Conservation (phyloP, 1,284 basidiomycete species). For the Microbotryum scabiosae region DNA sequence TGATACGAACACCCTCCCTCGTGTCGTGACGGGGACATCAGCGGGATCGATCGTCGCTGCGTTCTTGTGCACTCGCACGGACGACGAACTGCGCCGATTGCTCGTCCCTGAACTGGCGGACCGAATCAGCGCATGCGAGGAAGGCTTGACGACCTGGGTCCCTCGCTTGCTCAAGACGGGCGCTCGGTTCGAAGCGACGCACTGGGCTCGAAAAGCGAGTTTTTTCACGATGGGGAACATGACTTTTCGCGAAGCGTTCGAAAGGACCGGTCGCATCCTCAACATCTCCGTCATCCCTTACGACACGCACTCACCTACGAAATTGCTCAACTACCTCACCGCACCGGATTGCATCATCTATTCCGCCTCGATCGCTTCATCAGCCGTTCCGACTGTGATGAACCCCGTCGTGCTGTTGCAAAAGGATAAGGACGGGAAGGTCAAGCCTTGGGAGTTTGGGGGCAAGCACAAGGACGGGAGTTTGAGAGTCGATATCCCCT, state of each 20-base stretch:
- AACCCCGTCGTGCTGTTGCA: slow-evolving; percentile 55
- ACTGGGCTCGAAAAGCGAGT: slow-evolving; percentile 84
- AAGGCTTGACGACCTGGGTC: slow-evolving; percentile 59
- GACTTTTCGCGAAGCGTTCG: slow-evolving; percentile 93
- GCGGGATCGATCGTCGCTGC: slow-evolving; percentile 73
- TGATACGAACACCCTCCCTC: slow-evolving; percentile 75
- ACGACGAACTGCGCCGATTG: slow-evolving; percentile 72
- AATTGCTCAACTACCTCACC: slow-evolving; percentile 89
- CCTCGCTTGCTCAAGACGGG: slow-evolving; percentile 77
- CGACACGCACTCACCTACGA: slow-evolving; percentile 57
- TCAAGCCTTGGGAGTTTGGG: slow-evolving; percentile 54
- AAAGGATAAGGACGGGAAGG: slow-evolving; percentile 70
- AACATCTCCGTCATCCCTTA: slow-evolving; percentile 60
- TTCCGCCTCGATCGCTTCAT: slow-evolving; percentile 61
- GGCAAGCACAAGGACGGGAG: slow-evolving; percentile 59
- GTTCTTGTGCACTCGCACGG: slow-evolving; percentile 75
- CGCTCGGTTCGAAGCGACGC: slow-evolving; percentile 81
- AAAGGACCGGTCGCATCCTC: slow-evolving; percentile 78
- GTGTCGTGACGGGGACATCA: slow-evolving; percentile 80
- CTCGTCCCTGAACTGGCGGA: slow-evolving; percentile 75
- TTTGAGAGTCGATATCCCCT: slow-evolving; percentile 84
- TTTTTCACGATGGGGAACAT: slow-evolving; percentile 91
- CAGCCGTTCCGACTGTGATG: slow-evolving; percentile 74
- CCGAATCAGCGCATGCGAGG: slow-evolving; percentile 84
- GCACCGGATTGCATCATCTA: slow-evolving; percentile 70